phyloP scores from a whole-genome alignment of 441 rosid species.

The Pelargonium fulgidum region DNA sequence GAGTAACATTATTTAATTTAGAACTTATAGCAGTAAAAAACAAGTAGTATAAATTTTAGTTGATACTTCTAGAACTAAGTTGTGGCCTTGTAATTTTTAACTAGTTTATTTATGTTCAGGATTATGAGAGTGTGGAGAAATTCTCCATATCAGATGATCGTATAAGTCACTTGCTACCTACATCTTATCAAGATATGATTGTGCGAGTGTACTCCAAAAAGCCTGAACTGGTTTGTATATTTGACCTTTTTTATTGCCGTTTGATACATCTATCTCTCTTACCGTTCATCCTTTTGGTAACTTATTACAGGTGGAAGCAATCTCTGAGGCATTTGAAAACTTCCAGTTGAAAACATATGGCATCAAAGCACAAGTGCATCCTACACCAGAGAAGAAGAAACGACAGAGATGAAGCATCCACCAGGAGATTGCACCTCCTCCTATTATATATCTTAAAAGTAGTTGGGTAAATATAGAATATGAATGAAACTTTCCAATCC shows the following conservation, averaged over 20 bases:
- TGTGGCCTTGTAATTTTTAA: conserved; percentile 6
- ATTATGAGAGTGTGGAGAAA: conserved; percentile 69
- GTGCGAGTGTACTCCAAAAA: conserved; percentile 82
- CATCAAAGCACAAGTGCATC: conserved; percentile 73
- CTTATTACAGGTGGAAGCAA: conserved; percentile 54
- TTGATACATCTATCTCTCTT: neutral
- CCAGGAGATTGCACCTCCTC: neutral
- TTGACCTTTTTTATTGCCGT: neutral
- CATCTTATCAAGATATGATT: conserved; percentile 78
- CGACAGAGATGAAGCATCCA: conserved; percentile 23
- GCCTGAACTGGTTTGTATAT: conserved; percentile 64
- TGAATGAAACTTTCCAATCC: neutral
- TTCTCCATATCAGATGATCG: conserved; percentile 62
- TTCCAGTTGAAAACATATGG: conserved; percentile 82
- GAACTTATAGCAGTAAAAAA: neutral
- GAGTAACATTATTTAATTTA: neutral
- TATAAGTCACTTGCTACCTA: conserved; percentile 80
- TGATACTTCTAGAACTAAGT: no score
- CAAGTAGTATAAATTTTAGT: neutral
- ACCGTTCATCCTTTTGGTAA: neutral
- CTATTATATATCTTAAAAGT: neutral
- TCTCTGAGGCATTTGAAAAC: conserved; percentile 83
- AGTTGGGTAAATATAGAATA: conserved; percentile 6
- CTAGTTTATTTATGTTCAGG: conserved; percentile 38
- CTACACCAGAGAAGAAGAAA: conserved; percentile 91